phyloP scores from a whole-genome alignment of 305 asterid species.

The Solanum chacoense region DNA sequence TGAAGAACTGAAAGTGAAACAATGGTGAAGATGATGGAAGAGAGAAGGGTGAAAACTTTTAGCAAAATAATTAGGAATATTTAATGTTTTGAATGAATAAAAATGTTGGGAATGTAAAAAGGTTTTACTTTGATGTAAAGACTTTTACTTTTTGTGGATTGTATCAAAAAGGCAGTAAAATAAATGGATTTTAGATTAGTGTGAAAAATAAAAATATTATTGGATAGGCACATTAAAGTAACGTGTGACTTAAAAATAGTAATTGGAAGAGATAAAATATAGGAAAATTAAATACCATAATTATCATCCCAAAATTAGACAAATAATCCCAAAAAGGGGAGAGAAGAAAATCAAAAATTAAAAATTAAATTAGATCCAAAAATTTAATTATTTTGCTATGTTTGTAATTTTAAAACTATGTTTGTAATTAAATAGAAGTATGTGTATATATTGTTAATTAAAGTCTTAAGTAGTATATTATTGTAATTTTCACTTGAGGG shows the following conservation, averaged over 20 bases:
- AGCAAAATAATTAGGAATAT: neutral
- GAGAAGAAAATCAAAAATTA: neutral
- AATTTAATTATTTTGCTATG: neutral
- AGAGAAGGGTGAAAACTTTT: neutral
- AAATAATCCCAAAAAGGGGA: neutral
- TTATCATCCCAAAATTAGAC: neutral
- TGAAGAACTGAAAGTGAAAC: neutral
- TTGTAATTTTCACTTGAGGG: too few relatives aligned
- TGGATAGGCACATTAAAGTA: neutral
- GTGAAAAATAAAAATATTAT: neutral
- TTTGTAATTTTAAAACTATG: neutral
- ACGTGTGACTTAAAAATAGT: neutral
- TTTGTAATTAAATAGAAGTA: too few relatives aligned
- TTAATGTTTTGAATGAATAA: too few relatives aligned
- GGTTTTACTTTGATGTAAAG: neutral
- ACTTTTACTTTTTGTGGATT: neutral
- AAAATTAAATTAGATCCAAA: too few relatives aligned
- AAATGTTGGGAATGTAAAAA: neutral
- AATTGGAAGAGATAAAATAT: neutral
- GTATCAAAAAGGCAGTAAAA: neutral
- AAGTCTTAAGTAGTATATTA: too few relatives aligned
- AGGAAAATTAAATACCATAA: neutral
- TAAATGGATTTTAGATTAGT: too few relatives aligned
- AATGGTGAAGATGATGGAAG: neutral
- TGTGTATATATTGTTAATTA: too few relatives aligned